A percentile compares a stretch with the other conserved stretches of the same genome.
Conservation (phyloP, 257 asterid genomes). For the Misopates orontium region DNA sequence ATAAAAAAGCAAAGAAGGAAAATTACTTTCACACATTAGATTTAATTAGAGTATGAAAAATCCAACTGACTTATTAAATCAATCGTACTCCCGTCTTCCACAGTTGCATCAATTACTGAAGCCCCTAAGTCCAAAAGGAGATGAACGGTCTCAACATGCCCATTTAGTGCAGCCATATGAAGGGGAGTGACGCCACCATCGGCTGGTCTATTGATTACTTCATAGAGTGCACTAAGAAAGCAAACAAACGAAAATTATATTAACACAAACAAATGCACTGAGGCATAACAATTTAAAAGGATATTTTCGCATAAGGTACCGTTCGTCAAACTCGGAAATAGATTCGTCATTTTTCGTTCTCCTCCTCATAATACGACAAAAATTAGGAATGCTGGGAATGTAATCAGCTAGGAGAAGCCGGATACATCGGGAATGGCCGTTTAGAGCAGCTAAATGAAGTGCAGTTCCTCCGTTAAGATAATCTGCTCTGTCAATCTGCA, state of each 20-base stretch:
- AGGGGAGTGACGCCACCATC: slow-evolving; percentile 93
- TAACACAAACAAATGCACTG: slow-evolving; percentile 7
- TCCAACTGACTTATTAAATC: slow-evolving; percentile 65
- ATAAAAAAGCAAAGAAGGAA: no score
- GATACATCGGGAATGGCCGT: slow-evolving; percentile 78
- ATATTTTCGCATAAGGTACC: slow-evolving; percentile 30
- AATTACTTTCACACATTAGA: no score
- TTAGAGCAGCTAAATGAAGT: slow-evolving; percentile 85
- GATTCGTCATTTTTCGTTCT: slow-evolving; percentile 42
- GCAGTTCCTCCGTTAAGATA: slow-evolving; percentile 92
- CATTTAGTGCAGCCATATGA: slow-evolving; percentile 89
- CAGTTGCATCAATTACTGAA: slow-evolving; percentile 55
- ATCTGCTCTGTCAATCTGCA: slow-evolving; percentile 84
- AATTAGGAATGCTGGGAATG: slow-evolving; percentile 71
- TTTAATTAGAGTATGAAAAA: not conserved
- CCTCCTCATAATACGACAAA: slow-evolving; percentile 53
- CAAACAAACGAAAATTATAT: slow-evolving; percentile 1
- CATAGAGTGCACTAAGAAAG: slow-evolving; percentile 55
- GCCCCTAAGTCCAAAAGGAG: slow-evolving; percentile 85
- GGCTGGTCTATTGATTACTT: slow-evolving; percentile 70
- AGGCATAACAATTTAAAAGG: not conserved
- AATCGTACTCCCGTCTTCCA: slow-evolving; percentile 78
- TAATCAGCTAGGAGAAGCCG: slow-evolving; percentile 82
- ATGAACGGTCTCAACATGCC: slow-evolving; percentile 72
- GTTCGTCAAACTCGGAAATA: slow-evolving; percentile 55